These are phyloP conservation scores for Suillus ampliporus DNA, from an alignment of 768 basidiomycete genomes.

Conservation along the genomic window DNA sequence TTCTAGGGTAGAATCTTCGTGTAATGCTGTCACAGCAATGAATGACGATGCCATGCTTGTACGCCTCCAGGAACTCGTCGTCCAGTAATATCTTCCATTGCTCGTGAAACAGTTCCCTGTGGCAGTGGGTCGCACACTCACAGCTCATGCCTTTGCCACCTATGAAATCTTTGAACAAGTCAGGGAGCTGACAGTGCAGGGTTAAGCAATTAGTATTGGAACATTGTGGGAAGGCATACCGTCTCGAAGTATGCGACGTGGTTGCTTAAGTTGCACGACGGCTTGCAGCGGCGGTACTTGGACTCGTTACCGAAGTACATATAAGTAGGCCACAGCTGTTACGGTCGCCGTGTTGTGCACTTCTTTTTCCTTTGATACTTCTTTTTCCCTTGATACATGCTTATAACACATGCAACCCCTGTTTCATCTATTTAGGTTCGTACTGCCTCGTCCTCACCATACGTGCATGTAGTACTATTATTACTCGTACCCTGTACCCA, in stretches of 20 bases:
- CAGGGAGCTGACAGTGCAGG: slow-evolving; percentile 23
- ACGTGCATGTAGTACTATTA: too few species aligned
- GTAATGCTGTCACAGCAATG: slow-evolving; percentile 15
- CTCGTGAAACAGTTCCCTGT: slow-evolving; percentile 14
- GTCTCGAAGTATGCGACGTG: slow-evolving; percentile 21
- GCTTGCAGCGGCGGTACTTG: slow-evolving; percentile 28
- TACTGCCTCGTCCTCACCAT: too few species aligned
- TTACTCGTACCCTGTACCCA: too few species aligned
- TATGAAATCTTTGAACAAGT: slow-evolving; percentile 11
- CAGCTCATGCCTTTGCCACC: neutral
- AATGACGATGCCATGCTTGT: slow-evolving; percentile 21
- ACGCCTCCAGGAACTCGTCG: slow-evolving; percentile 20
- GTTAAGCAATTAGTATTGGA: too few species aligned
- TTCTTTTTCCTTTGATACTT: too few species aligned
- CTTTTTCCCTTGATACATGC: too few species aligned
- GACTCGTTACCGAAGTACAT: slow-evolving; percentile 29
- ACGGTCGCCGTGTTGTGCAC: too few species aligned
- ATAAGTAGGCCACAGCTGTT: slow-evolving; percentile 37
- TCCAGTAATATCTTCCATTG: slow-evolving; percentile 19
- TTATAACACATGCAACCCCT: too few species aligned
- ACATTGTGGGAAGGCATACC: too few species aligned
- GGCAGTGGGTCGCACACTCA: slow-evolving; percentile 17
- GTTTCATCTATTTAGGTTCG: too few species aligned
- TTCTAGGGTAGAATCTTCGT: slow-evolving; percentile 20
- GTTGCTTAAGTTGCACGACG: slow-evolving; percentile 14